Evolutionary conservation across 2,329 filamentous ascomycete species (phyloP), one percentile per base, ranked within the genome.

Genomic region (Paraphaeosphaeria sporulosa): DNA sequence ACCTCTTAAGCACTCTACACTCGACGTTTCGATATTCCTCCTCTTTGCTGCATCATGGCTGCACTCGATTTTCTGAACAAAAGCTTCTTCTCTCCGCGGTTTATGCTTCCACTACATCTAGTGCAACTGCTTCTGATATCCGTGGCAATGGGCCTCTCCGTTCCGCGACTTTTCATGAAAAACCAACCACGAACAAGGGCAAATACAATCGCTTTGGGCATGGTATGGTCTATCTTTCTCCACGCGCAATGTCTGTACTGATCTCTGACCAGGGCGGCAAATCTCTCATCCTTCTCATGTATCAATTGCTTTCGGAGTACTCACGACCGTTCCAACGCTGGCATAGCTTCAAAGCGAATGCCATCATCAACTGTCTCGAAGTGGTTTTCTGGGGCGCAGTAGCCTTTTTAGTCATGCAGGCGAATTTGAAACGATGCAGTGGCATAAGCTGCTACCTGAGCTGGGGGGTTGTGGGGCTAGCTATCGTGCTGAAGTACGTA

Each of bases 241-340:
- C n/a, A 4, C 12, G 3, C 9, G 15, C 12, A 13, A 46, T 25
- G 25, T 4, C 4, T 23, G 15, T 36, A 46, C 43, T 46, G 3
- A 46, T 21, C 9, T 46, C 10, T 46, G 6, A 6, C 6, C 21
- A 72, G 70, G 8, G 83, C 76, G 0, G 73, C 30, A 82, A 82
- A 68, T 79, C 77, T 0, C 64, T 82, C 25, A 59, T 80, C 44
- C 69, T 82, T 55, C 72, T 83, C 60, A 46, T 60, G 9, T 82
- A 82, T 61, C 76, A 81, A 58, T 61, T 83, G 47, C 63, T 80
- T 1, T 77, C 76, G 27, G 74, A 78, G 43, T 76, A 80, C 58
- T 62, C 74, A 13, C 42, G 60, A 4, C 61, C 63, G 1, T 71
- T 81, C 55, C 59, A 68, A 13, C 71, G 69, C 57, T 82, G 78